A percentile compares a stretch with the other conserved stretches of the same genome.
phyloP scores from a whole-genome alignment of 192 early-diverging fungal genomes.

The Backusella westeae region DNA sequence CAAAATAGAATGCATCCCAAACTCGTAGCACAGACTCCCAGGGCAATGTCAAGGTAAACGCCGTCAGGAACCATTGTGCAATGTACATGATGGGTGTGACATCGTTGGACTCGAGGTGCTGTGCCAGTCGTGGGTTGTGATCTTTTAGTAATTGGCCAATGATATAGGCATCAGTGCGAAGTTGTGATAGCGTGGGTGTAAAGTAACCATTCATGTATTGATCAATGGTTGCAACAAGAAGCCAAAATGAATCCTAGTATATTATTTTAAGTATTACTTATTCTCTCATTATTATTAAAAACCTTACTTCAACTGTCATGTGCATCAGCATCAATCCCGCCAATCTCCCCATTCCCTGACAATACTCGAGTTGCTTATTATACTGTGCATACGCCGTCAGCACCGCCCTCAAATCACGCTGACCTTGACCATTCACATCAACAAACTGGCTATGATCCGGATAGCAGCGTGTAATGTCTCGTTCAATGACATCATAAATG shows the following conservation, averaged over 20 bases:
- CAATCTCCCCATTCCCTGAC: slow-evolving; percentile 94
- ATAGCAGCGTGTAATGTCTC: slow-evolving; percentile 81
- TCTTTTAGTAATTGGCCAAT: slow-evolving; percentile 76
- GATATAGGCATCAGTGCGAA: slow-evolving; percentile 77
- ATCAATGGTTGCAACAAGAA: slow-evolving; percentile 73
- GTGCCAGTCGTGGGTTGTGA: slow-evolving; percentile 63
- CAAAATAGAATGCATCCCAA: slow-evolving; percentile 91
- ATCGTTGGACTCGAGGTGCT: slow-evolving; percentile 71
- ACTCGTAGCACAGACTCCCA: slow-evolving; percentile 86
- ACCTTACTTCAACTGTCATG: slow-evolving; percentile 55
- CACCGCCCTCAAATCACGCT: slow-evolving; percentile 71
- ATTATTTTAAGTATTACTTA: neutral
- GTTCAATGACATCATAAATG: slow-evolving; percentile 90
- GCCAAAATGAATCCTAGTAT: slow-evolving; percentile 83
- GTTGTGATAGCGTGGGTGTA: slow-evolving; percentile 64
- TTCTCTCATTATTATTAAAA: neutral
- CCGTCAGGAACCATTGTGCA: slow-evolving; percentile 92
- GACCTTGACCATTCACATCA: slow-evolving; percentile 64
- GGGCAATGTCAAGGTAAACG: slow-evolving; percentile 85
- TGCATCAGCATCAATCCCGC: slow-evolving; percentile 90
- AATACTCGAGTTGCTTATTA: slow-evolving; percentile 85
- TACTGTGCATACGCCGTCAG: slow-evolving; percentile 87
- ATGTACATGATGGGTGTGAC: slow-evolving; percentile 88
- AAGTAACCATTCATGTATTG: slow-evolving; percentile 78
- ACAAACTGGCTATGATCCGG: slow-evolving; percentile 84